These are phyloP conservation scores for Calonectria leucothoes DNA, from an alignment of 2,329 filamentous ascomycete genomes.

Conservation along the genomic window DNA sequence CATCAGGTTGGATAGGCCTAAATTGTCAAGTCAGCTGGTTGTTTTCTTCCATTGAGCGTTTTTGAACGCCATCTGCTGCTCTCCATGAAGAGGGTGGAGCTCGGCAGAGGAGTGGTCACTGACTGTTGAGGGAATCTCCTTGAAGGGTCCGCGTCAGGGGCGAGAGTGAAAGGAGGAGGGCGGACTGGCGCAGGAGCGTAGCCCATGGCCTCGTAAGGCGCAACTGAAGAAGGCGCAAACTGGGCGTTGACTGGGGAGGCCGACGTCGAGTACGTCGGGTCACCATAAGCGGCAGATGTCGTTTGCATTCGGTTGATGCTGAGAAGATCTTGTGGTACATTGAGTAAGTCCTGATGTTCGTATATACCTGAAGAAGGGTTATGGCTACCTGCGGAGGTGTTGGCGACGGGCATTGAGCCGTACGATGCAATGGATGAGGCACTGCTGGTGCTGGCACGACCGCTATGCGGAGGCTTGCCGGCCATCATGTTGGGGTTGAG, in stretches of 20 bases:
- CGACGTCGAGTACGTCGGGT: constrained; percentile 74
- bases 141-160: constrained; percentile 65
- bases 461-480: constrained; percentile 55
- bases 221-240: constrained; percentile 73
- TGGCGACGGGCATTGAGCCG: constrained; percentile 76
- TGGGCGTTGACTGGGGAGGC: constrained; percentile 74
- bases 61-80: background rate
- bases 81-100: background rate
- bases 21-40: background rate
- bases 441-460: constrained; percentile 69
- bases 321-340: constrained; percentile 79
- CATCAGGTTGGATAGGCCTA: constrained; percentile 59
- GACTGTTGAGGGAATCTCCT: constrained; percentile 88
- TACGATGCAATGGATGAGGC: constrained; percentile 75
- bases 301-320: constrained; percentile 73
- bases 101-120: constrained; percentile 58
- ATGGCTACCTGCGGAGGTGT: constrained; percentile 75
- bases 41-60: background rate
- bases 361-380: constrained; percentile 64
- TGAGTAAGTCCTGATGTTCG: constrained; percentile 65
- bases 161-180: constrained; percentile 65
- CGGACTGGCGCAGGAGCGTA: constrained; percentile 76
- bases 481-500: constrained; percentile 68
- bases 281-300: constrained; percentile 75
- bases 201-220: constrained; percentile 80